Evolutionary conservation across 2,329 filamentous ascomycete genomes (phyloP), one percentile per base, ranked within the genome.

Genomic region (Fusarium sp.): DNA sequence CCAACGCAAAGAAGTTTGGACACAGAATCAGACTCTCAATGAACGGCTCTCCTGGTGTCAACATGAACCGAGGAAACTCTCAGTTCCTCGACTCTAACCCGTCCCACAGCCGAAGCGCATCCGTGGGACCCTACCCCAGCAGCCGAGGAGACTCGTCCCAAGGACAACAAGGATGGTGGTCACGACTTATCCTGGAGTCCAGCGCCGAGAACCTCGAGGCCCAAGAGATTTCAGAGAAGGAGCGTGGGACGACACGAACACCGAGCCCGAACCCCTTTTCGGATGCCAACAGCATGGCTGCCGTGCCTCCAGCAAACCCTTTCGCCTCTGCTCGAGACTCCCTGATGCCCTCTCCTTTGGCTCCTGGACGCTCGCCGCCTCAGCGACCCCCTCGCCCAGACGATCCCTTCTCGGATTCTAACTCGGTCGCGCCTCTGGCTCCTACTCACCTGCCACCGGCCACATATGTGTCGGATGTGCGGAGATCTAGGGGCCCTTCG

Each of bases 1-100:
- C 68, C 56, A 79, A 77, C 36, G 77, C 78, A 9, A 75, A 73
- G 60, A 74, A 72, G 46, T 64, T 74, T 40, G 69, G 70, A 10
- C 64, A 69, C 60, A 68, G 65, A 38, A 57, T 76, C 20, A 66
- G 64, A 33, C 63, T 58, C 14, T 70, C 68, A 13, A 62, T 58
- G 23, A 63, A 58, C 49, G 77, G 79, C 60, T 77, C 75, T 8
- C 77, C 81, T 2, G 80, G 78, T 50, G 81, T 86, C 29, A 82
- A 86, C 61, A 79, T 86, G 67, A 82, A 87, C 74, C 79, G 84
- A 51, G 83, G 84, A 6, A 85, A 84, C 69, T 86, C 86, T 8
- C 86, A 87, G 68, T 86, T 85, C 65, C 78, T 81, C 63, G 78
- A 81, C 23, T 60, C 75, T 2, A 62, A 69, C 56, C 64, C 66